A percentile compares a stretch with the other conserved stretches of the same genome.
phyloP scores from a whole-genome alignment of 495 filamentous ascomycete species.

The Durotheca rogersii region DNA sequence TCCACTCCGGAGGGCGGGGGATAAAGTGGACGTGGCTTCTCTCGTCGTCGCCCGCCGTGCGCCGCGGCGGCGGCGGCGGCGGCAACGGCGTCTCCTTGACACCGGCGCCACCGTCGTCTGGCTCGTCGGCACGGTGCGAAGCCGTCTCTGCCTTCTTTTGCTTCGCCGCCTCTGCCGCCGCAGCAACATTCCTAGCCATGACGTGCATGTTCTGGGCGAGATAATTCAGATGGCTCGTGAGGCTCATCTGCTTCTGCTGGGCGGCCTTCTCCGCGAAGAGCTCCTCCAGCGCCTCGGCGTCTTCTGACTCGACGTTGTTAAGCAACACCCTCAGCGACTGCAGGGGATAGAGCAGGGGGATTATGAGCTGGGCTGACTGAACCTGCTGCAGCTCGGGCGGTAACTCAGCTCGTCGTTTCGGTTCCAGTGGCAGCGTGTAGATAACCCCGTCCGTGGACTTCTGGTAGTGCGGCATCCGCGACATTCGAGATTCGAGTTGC shows the following conservation, averaged over 20 bases:
- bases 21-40: slow-evolving; percentile 72
- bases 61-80: too few relatives aligned
- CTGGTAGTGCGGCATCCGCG: slow-evolving; percentile 64
- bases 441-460: slow-evolving; percentile 69
- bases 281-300: slow-evolving; percentile 61
- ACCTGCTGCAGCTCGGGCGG: slow-evolving; percentile 63
- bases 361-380: slow-evolving; percentile 64
- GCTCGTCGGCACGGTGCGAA: not conserved
- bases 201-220: slow-evolving; percentile 71
- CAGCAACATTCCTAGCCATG: slow-evolving; percentile 57
- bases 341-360: slow-evolving; percentile 73
- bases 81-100: not conserved
- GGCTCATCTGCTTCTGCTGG: slow-evolving; percentile 58
- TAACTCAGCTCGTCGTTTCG: slow-evolving; percentile 60
- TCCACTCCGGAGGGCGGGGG: slow-evolving; percentile 82
- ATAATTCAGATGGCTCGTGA: slow-evolving; percentile 78
- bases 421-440: slow-evolving; percentile 73
- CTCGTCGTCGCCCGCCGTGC: slow-evolving; percentile 45
- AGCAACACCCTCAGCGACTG: slow-evolving; percentile 67
- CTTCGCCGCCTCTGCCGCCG: too few relatives aligned
- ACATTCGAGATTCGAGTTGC: slow-evolving; percentile 79
- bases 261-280: slow-evolving; percentile 62
- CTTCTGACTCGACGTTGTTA: slow-evolving; percentile 60
- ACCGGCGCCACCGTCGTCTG: slow-evolving; percentile 2
- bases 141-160: slow-evolving; percentile 5